Percentiles rank a stretch among this genome's conserved stretches.
Conservation (phyloP, 495 filamentous ascomycete species). For the Stereocaulon alpinum region DNA sequence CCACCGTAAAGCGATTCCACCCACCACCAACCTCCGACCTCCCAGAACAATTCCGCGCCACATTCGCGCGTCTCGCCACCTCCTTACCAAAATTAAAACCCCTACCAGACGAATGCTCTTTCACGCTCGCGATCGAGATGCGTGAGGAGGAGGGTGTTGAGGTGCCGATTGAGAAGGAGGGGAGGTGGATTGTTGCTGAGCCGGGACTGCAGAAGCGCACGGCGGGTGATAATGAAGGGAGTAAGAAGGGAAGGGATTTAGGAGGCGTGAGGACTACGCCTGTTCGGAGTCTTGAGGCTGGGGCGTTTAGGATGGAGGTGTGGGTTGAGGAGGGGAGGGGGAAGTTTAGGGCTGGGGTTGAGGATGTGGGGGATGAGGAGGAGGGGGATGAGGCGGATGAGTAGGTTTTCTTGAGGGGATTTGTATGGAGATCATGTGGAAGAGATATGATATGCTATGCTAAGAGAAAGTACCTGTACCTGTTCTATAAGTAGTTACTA, state of each 20-base stretch:
- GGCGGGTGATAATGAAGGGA: neutral
- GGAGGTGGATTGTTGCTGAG: conserved; percentile 46
- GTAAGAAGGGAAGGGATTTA: conserved; percentile 25
- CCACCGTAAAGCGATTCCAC: conserved; percentile 10
- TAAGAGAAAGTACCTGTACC: neutral
- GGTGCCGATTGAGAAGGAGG: conserved; percentile 58
- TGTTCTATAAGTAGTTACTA: neutral
- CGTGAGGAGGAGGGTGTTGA: conserved; percentile 59
- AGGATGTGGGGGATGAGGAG: conserved; percentile 8
- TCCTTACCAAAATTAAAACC: conserved; percentile 50
- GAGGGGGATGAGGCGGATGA: neutral
- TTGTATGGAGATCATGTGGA: too few relatives aligned
- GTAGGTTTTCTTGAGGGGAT: neutral
- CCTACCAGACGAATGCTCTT: conserved; percentile 67
- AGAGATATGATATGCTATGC: too few relatives aligned
- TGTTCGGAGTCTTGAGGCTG: conserved; percentile 43
- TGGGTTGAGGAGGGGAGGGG: conserved; percentile 48
- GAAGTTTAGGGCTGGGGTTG: conserved; percentile 33
- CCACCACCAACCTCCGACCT: conserved; percentile 40
- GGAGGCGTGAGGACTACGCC: conserved; percentile 34
- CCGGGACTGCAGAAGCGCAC: conserved; percentile 30
- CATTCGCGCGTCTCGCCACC: conserved; percentile 38
- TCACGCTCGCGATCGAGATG: conserved; percentile 79
- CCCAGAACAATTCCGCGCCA: conserved; percentile 62
- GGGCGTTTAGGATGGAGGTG: conserved; percentile 43